phyloP scores from a whole-genome alignment of 495 filamentous ascomycete species.

The Penicillium cinerascens region DNA sequence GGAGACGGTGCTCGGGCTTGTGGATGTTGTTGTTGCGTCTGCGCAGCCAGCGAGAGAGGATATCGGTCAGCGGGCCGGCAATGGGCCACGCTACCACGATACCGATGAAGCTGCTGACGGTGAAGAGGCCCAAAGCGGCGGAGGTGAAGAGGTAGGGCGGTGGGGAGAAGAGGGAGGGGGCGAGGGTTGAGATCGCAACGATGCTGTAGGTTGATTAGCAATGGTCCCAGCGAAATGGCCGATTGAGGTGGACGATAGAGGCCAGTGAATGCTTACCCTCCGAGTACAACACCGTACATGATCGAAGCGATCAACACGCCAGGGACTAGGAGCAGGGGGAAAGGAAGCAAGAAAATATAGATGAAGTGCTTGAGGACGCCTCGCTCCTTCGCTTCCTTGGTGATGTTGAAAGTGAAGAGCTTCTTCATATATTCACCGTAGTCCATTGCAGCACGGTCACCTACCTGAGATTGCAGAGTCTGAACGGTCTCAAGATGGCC shows the following conservation, averaged over 20 bases:
- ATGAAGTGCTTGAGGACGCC: constrained; percentile 17
- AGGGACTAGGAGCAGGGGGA: constrained; percentile 31
- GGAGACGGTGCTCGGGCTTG: constrained; percentile 30
- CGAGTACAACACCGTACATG: constrained; percentile 37
- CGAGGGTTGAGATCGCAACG: constrained; percentile 28
- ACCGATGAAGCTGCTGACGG: constrained; percentile 29
- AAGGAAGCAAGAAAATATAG: constrained; percentile 30
- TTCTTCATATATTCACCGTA: constrained; percentile 27
- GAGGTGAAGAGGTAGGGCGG: constrained; percentile 31
- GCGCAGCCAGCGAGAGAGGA: constrained; percentile 27
- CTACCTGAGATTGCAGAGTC: constrained; percentile 4
- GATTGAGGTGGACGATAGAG: background rate
- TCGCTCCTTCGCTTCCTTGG: constrained; percentile 16
- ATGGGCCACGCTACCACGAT: constrained; percentile 29
- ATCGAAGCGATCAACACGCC: constrained; percentile 27
- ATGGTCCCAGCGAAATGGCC: background rate
- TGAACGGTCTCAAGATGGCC: constrained; percentile 20
- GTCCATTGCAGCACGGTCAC: constrained; percentile 14
- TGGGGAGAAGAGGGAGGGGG: constrained; percentile 20
- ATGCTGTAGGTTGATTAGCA: constrained; percentile 7
- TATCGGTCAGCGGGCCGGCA: constrained; percentile 30
- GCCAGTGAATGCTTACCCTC: constrained; percentile 27
- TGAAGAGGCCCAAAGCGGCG: constrained; percentile 28
- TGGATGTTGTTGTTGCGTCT: constrained; percentile 26
- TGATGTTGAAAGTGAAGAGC: constrained; percentile 24